Conservation (phyloP, 495 filamentous ascomycete species). For the Apodospora peruviana region DNA sequence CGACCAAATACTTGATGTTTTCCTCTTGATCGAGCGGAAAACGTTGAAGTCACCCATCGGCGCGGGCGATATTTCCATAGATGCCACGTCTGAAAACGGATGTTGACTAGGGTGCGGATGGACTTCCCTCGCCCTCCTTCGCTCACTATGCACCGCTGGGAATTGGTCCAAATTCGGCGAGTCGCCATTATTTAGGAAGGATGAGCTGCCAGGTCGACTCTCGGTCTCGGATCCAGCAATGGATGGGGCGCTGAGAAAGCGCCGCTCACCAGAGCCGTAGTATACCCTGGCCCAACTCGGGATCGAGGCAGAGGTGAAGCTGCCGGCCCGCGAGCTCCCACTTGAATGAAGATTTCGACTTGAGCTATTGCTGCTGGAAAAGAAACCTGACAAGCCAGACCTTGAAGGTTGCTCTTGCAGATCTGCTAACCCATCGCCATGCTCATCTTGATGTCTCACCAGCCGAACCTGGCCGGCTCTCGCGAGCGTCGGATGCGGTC, state of each 20-base stretch:
- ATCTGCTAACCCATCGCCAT: constrained; percentile 50
- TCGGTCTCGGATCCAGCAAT: constrained; percentile 31
- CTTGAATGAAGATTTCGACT: constrained; percentile 45
- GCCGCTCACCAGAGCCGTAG: constrained; percentile 50
- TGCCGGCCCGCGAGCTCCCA: constrained; percentile 44
- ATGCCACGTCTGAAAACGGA: constrained; percentile 16
- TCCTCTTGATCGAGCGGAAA: constrained; percentile 30
- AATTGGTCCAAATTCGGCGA: constrained; percentile 44
- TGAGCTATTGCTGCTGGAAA: constrained; percentile 35
- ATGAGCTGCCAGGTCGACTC: constrained; percentile 35
- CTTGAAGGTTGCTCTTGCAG: constrained; percentile 43
- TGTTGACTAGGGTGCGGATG: constrained; percentile 12
- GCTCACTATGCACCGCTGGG: constrained; percentile 47
- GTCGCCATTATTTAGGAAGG: constrained; percentile 21
- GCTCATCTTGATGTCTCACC: constrained; percentile 48
- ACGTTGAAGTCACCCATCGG: constrained; percentile 19
- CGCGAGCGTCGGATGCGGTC: constrained; percentile 27
- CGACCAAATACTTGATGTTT: constrained; percentile 61
- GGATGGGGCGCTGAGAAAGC: constrained; percentile 37
- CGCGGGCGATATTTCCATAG: constrained; percentile 28
- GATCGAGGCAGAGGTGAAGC: constrained; percentile 50
- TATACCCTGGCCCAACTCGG: constrained; percentile 62
- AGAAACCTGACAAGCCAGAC: constrained; percentile 34
- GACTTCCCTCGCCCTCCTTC: constrained; percentile 40
- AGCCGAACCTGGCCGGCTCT: constrained; percentile 29